phyloP scores from a whole-genome alignment of 2,329 filamentous ascomycete genomes.

The Mariannaea sp. region DNA sequence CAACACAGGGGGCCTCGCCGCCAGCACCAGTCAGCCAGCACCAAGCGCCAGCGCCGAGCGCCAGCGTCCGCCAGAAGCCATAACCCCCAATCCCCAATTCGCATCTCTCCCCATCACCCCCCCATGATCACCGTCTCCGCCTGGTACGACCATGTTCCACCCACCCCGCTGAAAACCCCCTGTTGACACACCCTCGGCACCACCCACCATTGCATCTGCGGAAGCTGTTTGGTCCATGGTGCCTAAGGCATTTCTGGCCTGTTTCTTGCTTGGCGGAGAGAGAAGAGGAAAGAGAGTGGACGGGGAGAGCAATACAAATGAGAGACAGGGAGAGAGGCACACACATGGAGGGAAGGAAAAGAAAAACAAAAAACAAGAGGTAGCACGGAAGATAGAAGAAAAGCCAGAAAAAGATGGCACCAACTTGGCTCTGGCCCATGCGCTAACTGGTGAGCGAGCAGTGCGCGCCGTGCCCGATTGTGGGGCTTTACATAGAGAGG shows the following conservation, averaged over 20 bases:
- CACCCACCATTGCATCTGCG: constrained; percentile 30
- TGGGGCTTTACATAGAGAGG: constrained; percentile 20
- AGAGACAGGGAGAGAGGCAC: not conserved
- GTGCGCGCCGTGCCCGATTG: constrained; percentile 34
- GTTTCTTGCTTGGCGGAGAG: no score
- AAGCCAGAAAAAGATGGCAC: constrained; percentile 17
- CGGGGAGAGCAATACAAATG: no score
- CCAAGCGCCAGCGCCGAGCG: constrained; percentile 32
- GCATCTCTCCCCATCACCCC: constrained; percentile 8
- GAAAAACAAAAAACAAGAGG: constrained; percentile 19
- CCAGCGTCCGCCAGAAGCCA: constrained; percentile 27
- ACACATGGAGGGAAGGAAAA: not conserved
- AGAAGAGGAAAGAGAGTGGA: no score
- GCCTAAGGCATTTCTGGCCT: constrained; percentile 20
- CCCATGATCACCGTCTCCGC: constrained; percentile 36
- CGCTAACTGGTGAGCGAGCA: constrained; percentile 37
- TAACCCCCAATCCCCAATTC: constrained; percentile 9
- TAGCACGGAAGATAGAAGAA: no score
- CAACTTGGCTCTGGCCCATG: constrained; percentile 29
- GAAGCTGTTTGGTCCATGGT: constrained; percentile 28
- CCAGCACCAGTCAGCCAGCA: constrained; percentile 25
- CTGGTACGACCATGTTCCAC: constrained; percentile 42
- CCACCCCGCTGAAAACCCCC: constrained; percentile 36
- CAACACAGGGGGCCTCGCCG: constrained; percentile 16
- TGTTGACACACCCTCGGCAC: constrained; percentile 36